Conservation (phyloP, 495 filamentous ascomycete species). For the Trichocladium uniseriatum region DNA sequence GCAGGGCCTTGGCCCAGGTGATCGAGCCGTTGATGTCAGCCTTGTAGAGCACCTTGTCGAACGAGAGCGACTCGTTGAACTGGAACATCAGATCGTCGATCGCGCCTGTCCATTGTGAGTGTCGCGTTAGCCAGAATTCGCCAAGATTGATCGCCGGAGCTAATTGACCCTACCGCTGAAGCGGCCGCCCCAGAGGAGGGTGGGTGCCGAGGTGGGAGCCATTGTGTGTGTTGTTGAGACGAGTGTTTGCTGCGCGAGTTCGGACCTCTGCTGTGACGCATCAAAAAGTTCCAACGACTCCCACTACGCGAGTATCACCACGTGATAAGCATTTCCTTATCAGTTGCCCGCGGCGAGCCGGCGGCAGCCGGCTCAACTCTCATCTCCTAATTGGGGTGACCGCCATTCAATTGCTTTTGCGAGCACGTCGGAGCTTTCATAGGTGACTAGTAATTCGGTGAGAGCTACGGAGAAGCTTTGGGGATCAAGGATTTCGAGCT, state of each 20-base stretch:
- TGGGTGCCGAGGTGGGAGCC: slow-evolving; percentile 9
- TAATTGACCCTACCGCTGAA: slow-evolving; percentile 54
- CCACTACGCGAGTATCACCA: not conserved
- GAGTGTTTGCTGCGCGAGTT: not conserved
- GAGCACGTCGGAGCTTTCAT: too few relatives aligned
- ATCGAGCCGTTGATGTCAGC: slow-evolving; percentile 76
- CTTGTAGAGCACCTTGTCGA: slow-evolving; percentile 72
- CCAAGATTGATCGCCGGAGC: not conserved
- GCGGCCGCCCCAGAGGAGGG: slow-evolving; percentile 65
- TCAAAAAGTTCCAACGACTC: not conserved
- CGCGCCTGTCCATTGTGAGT: slow-evolving; percentile 42
- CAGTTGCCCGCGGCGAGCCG: too few relatives aligned
- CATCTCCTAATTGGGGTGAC: not conserved
- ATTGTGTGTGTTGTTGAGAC: slow-evolving; percentile 4
- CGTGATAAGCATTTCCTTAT: too few relatives aligned
- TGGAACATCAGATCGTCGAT: slow-evolving; percentile 82
- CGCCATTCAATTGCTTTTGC: too few relatives aligned
- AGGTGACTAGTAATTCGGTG: too few relatives aligned
- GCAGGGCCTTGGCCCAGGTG: slow-evolving; percentile 81
- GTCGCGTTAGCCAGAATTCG: slow-evolving; percentile 6
- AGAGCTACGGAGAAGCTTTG: too few relatives aligned
- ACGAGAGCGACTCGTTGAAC: slow-evolving; percentile 82
- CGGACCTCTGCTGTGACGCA: not conserved
- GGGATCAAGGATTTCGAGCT: too few relatives aligned
- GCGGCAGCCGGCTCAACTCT: not conserved